phyloP scores from a whole-genome alignment of 2,329 filamentous ascomycete genomes.

The Nemania sp. region DNA sequence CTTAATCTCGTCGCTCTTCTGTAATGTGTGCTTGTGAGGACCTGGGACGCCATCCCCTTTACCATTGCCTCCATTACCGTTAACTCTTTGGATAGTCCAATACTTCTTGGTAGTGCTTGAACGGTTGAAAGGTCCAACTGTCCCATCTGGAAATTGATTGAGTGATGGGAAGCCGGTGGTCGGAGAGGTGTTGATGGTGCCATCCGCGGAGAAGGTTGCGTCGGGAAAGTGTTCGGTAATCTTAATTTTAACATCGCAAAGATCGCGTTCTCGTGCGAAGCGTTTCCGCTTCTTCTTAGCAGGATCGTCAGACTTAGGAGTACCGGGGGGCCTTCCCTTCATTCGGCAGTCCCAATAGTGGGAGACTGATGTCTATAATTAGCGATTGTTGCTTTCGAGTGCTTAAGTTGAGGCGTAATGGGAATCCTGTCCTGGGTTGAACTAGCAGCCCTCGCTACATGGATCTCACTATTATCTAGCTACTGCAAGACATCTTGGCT shows the following conservation, averaged over 20 bases:
- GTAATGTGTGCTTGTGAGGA: conserved; percentile 79
- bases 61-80: conserved; percentile 79
- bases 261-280: conserved; percentile 77
- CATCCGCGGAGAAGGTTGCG: conserved; percentile 53
- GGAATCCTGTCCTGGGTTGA: not conserved
- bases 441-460: not conserved
- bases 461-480: conserved; percentile 5
- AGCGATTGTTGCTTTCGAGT: conserved; percentile 9
- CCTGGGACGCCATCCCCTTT: conserved; percentile 77
- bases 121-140: conserved; percentile 55
- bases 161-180: conserved; percentile 42
- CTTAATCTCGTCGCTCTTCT: conserved; percentile 82
- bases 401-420: not conserved
- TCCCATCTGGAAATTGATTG: conserved; percentile 44
- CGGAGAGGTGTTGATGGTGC: conserved; percentile 40
- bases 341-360: conserved; percentile 89
- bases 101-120: conserved; percentile 63
- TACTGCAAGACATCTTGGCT: not conserved
- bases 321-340: conserved; percentile 82
- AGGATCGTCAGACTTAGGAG: conserved; percentile 82
- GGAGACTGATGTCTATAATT: conserved; percentile 60
- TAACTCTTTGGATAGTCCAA: conserved; percentile 82
- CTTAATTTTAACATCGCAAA: conserved; percentile 91
- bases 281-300: conserved; percentile 86
- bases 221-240: conserved; percentile 82